Evolutionary conservation across 177 flowering plant species (phyloP).

Genomic region (Vitis hybrid): DNA sequence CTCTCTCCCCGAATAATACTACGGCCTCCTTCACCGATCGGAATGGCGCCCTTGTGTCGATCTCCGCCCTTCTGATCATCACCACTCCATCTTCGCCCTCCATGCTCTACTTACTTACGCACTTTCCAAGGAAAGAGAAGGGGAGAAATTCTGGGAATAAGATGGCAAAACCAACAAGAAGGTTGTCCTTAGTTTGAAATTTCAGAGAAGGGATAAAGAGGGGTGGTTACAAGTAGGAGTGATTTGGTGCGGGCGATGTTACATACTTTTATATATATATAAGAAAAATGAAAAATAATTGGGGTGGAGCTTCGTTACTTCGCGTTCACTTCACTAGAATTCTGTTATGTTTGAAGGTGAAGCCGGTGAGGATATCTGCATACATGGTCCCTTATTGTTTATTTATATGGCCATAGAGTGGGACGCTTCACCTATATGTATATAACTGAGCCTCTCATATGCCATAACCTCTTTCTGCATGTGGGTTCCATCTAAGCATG

Average conservation of each 20-base stretch:
- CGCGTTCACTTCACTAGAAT: conserved; percentile 78
- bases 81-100: conserved; percentile 22
- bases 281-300: neutral
- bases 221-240: conserved; percentile 1
- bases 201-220: conserved; percentile 12
- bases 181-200: neutral
- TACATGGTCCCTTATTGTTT: neutral
- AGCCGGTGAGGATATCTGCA: conserved; percentile 11
- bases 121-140: conserved; percentile 3
- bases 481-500: too few relatives aligned
- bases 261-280: too few relatives aligned
- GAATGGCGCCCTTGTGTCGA: conserved; percentile 60
- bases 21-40: conserved; percentile 68
- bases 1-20: conserved; percentile 52
- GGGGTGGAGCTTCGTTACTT: conserved; percentile 59
- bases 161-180: neutral
- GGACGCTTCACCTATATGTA: conserved; percentile 28
- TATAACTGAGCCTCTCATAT: neutral
- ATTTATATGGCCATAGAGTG: conserved; percentile 12
- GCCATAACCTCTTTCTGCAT: too few relatives aligned
- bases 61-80: conserved; percentile 43
- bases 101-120: conserved; percentile 2
- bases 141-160: neutral
- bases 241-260: neutral
- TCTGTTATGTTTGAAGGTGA: conserved; percentile 29